These are phyloP conservation scores for Gnomoniopsis smithogilvyi DNA, from an alignment of 2,329 filamentous ascomycete genomes.

Conservation along the genomic window DNA sequence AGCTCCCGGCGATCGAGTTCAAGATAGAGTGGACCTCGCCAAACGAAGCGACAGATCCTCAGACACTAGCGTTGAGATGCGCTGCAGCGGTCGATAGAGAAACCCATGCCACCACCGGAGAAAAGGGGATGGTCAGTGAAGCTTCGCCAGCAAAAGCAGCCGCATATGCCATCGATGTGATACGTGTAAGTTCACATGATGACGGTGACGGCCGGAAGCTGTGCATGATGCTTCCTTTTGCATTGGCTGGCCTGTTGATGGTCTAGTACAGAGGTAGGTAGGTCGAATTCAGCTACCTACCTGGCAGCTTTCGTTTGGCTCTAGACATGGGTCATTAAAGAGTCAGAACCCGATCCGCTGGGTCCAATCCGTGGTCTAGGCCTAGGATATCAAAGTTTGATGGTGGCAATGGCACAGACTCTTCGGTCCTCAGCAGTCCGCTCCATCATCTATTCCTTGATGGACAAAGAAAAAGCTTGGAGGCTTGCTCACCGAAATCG, in stretches of 20 bases:
- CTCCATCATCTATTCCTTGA: not conserved
- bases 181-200: constrained; percentile 14
- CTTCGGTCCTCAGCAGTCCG: not conserved
- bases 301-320: not conserved
- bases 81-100: not conserved
- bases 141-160: constrained; percentile 6
- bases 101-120: not conserved
- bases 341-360: not conserved
- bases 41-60: not conserved
- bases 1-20: not conserved
- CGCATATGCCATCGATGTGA: constrained; percentile 9
- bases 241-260: too few relatives aligned
- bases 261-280: too few relatives aligned
- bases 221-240: not conserved
- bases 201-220: not conserved
- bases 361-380: not conserved
- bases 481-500: not conserved
- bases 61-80: constrained; percentile 9
- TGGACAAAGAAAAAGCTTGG: not conserved
- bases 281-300: not conserved
- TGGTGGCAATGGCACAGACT: not conserved
- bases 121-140: too few relatives aligned
- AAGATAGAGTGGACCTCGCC: not conserved
- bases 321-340: not conserved
- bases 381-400: not conserved